These are phyloP conservation scores for Fusarium sacchari DNA, from an alignment of 2,329 filamentous ascomycete species.

Conservation along the genomic window DNA sequence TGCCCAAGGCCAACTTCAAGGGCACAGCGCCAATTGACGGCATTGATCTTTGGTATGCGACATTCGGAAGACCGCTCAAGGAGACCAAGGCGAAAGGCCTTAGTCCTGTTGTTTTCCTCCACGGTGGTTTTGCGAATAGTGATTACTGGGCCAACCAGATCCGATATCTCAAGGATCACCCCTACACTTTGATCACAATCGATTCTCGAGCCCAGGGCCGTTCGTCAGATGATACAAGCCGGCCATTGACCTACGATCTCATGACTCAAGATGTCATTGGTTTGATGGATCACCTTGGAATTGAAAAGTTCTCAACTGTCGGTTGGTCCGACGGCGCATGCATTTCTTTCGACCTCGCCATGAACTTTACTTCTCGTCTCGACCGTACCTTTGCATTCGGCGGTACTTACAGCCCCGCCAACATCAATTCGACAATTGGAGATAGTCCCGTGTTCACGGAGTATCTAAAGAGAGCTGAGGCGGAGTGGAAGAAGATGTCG, in stretches of 20 bases:
- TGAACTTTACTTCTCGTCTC: neutral
- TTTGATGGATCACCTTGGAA: neutral
- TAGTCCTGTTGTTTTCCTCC: neutral
- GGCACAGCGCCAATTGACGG: neutral
- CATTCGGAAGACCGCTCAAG: neutral
- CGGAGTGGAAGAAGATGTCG: neutral
- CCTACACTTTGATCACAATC: neutral
- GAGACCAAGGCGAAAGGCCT: neutral
- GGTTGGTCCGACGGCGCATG: neutral
- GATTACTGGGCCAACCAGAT: neutral
- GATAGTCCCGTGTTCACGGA: neutral
- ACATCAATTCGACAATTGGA: neutral
- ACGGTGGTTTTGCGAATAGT: neutral
- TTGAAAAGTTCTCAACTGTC: neutral
- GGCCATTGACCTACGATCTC: neutral
- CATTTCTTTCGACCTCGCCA: neutral
- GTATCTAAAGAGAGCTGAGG: neutral
- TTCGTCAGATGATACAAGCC: neutral
- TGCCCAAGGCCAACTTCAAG: neutral
- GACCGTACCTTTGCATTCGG: neutral
- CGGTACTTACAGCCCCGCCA: neutral
- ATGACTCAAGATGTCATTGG: neutral
- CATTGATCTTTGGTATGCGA: conserved; percentile 3
- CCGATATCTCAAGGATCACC: neutral
- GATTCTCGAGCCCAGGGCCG: neutral